Conservation (phyloP, 768 basidiomycete genomes). For the Hortiboletus flavorubellus region DNA sequence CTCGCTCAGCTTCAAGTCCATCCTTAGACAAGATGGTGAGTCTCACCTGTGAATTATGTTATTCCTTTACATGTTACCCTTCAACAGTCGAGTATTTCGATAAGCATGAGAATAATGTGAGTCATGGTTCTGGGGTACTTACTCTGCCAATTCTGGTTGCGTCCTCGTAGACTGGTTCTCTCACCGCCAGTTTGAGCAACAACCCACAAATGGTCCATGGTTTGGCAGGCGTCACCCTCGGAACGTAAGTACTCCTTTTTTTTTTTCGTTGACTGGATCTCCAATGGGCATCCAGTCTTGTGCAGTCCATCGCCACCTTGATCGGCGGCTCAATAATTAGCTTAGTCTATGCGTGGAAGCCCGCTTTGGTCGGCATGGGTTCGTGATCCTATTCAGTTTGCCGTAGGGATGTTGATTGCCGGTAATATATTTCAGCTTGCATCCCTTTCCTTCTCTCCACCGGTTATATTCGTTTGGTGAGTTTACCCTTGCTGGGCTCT, state of each 20-base stretch:
- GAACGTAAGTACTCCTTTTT: slow-evolving; percentile 56
- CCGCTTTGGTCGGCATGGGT: slow-evolving; percentile 74
- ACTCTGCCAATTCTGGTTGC: background rate
- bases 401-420: background rate
- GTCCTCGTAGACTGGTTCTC: slow-evolving; percentile 60
- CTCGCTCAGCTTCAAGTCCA: slow-evolving; percentile 67
- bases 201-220: slow-evolving; percentile 89
- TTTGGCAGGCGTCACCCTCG: slow-evolving; percentile 83
- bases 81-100: slow-evolving; percentile 80
- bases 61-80: background rate
- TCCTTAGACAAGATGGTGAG: slow-evolving; percentile 84
- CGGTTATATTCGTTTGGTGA: slow-evolving; percentile 80
- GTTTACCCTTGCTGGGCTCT: slow-evolving; percentile 15
- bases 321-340: slow-evolving; percentile 74
- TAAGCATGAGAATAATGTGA: slow-evolving; percentile 73
- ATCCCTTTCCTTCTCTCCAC: slow-evolving; percentile 64
- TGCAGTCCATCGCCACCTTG: slow-evolving; percentile 73
- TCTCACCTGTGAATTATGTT: background rate
- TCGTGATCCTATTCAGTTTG: background rate
- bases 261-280: background rate
- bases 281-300: slow-evolving; percentile 46
- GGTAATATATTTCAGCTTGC: slow-evolving; percentile 41
- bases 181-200: slow-evolving; percentile 78
- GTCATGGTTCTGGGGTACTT: slow-evolving; percentile 15
- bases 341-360: slow-evolving; percentile 70